Evolutionary conservation across 2,329 filamentous ascomycete genomes (phyloP).

Genomic region (Raffaelea arxii): DNA sequence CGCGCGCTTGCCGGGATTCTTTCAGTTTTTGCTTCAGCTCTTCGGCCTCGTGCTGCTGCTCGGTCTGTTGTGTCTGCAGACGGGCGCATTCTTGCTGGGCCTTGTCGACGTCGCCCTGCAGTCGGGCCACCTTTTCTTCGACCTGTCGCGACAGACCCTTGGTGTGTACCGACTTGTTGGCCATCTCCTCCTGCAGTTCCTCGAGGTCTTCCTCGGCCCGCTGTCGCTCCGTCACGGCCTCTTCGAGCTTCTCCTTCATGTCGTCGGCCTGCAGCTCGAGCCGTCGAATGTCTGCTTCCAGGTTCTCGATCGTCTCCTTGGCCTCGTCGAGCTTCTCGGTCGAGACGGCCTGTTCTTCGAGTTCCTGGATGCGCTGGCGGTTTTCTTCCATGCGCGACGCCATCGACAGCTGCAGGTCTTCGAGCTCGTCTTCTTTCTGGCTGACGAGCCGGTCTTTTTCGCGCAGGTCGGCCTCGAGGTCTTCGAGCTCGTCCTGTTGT

Average conservation of each 20-base stretch:
- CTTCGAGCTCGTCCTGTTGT: slow-evolving; percentile 62
- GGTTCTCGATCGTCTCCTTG: slow-evolving; percentile 46
- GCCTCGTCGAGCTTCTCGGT: slow-evolving; percentile 45
- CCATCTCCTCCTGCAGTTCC: slow-evolving; percentile 66
- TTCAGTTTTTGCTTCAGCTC: slow-evolving; percentile 34
- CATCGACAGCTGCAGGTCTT: slow-evolving; percentile 42
- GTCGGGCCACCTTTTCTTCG: slow-evolving; percentile 56
- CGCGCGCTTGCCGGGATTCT: slow-evolving; percentile 32
- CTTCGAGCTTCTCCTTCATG: slow-evolving; percentile 42
- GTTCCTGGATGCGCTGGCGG: slow-evolving; percentile 38
- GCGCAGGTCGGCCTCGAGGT: slow-evolving; percentile 65
- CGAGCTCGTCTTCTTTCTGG: slow-evolving; percentile 59
- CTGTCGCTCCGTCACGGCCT: slow-evolving; percentile 43
- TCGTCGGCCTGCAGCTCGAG: slow-evolving; percentile 46
- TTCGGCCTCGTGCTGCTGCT: slow-evolving; percentile 36
- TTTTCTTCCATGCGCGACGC: slow-evolving; percentile 50
- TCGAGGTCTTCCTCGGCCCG: slow-evolving; percentile 50
- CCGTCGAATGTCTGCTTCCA: slow-evolving; percentile 44
- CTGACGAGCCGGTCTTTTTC: slow-evolving; percentile 67
- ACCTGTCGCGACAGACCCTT: slow-evolving; percentile 67
- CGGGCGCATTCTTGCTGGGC: slow-evolving; percentile 36
- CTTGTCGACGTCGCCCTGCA: slow-evolving; percentile 57
- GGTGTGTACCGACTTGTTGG: slow-evolving; percentile 65
- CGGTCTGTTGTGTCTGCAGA: slow-evolving; percentile 41
- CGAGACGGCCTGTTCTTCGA: slow-evolving; percentile 46